phyloP scores from a whole-genome alignment of 768 basidiomycete species.

The Lentinula detonsa region DNA sequence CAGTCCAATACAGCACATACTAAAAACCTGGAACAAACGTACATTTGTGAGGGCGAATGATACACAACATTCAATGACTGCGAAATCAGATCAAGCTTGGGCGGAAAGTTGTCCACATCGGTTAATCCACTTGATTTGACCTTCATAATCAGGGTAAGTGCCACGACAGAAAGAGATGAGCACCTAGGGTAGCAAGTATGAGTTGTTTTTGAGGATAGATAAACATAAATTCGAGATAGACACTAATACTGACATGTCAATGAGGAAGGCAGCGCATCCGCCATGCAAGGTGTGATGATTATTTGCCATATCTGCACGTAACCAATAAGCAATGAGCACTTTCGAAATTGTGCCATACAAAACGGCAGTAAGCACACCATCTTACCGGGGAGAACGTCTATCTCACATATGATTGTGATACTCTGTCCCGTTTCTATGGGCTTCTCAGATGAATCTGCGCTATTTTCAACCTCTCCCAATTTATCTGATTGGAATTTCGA shows the following conservation, averaged over 20 bases:
- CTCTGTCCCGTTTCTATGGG: background rate
- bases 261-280: background rate
- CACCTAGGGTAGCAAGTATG: background rate
- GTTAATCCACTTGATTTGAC: too few species aligned
- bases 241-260: background rate
- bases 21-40: background rate
- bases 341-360: background rate
- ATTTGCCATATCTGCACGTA: background rate
- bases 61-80: background rate
- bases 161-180: background rate
- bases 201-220: background rate
- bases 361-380: background rate
- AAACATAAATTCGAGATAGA: background rate
- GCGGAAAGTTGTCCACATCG: background rate
- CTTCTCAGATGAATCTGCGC: too few species aligned
- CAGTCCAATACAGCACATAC: background rate
- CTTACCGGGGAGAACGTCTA: background rate
- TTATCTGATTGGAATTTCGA: too few species aligned
- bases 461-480: too few species aligned
- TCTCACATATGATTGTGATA: background rate
- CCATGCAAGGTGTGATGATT: slow-evolving; percentile 1
- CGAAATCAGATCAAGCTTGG: background rate
- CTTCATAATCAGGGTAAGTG: background rate
- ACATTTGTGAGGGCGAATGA: slow-evolving; percentile 2
- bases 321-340: background rate